Evolutionary conservation across 768 basidiomycete species (phyloP), one percentile per base, ranked within the genome.

Genomic region (Boletellus sp.): DNA sequence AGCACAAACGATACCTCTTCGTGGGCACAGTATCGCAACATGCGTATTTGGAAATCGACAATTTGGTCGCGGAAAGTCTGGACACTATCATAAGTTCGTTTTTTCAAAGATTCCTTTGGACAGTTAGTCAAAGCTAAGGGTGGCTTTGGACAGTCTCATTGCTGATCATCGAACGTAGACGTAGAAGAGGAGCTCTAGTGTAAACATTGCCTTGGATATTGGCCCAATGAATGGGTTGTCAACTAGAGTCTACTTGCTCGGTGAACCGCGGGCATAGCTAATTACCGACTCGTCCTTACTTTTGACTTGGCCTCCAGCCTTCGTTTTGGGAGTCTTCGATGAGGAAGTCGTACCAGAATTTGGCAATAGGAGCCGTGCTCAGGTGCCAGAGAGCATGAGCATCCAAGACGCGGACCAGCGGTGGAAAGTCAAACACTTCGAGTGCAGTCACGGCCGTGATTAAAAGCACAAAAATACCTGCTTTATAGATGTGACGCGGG

Each of bases 311-410:
- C 45, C 75, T 75, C 90, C 90, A 91, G 17, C 83, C 81, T 11
- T 72, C 70, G 56, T 91, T 86, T 42, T 75, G 69, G 1, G 90
- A 75, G 64, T 95, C 94, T 56, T 81, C 66, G 7, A 87, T 62
- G 26, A 94, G 65, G 58, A 95, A 94, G n/a, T 78, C 72, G 60
- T 95, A 98, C 94, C 95, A 97, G 40, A 79, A 74, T 41, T 77
- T 61, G 4, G 84, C 80, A 28, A 98, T 79, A 0, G 86, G 85
- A 1, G 79, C 85, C 0, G 95, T 99, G 4, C 81, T 77, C 8
- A 88, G 72, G 67, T 99, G 95, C 96, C 95, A 98, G 15, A 98
- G 69, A 3, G 92, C 77, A 66, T 97, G 96, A 0, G 94, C 93
- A 63, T 98, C 95, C 17, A 97, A 73, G 7, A 83, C 66, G 31